Conservation (phyloP, 1,139 yeast species). For the Nakaseomyces nivariensis region DNA sequence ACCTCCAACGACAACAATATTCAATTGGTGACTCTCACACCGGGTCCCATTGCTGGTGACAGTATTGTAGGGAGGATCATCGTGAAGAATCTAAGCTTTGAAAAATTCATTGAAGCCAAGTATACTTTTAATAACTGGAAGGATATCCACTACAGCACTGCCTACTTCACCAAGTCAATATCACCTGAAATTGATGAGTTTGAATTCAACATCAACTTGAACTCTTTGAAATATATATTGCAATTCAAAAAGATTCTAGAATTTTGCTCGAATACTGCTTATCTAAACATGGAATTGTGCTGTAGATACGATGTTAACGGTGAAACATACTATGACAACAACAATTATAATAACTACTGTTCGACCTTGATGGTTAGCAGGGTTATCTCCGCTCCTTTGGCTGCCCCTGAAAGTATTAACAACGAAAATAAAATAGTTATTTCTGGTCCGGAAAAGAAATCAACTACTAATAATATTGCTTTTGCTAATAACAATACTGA, state of each 20-base stretch:
- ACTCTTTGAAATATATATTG: slow-evolving; percentile 24
- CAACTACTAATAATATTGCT: no score
- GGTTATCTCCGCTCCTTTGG: neutral
- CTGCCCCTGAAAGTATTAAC: no score
- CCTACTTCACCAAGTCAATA: slow-evolving; percentile 17
- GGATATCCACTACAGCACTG: slow-evolving; percentile 19
- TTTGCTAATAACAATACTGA: no score
- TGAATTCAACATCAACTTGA: slow-evolving; percentile 18
- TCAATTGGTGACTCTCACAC: neutral
- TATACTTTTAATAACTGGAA: slow-evolving; percentile 23
- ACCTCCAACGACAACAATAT: neutral
- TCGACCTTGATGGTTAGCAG: neutral
- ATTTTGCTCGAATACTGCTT: slow-evolving; percentile 5
- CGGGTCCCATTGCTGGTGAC: neutral
- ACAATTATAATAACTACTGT: slow-evolving; percentile 25
- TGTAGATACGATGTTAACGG: slow-evolving; percentile 28
- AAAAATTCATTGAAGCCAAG: slow-evolving; percentile 21
- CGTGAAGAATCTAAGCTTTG: slow-evolving; percentile 20
- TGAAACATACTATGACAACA: slow-evolving; percentile 28
- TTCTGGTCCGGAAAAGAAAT: neutral
- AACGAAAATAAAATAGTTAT: neutral
- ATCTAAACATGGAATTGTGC: slow-evolving; percentile 20
- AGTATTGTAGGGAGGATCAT: slow-evolving; percentile 14
- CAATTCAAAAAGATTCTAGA: slow-evolving; percentile 16
- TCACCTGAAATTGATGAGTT: slow-evolving; percentile 22